A percentile compares a stretch with the other conserved stretches of the same genome.
Evolutionary conservation across 2,329 filamentous ascomycete species (phyloP).

Genomic region (Samsoniella hepiali): DNA sequence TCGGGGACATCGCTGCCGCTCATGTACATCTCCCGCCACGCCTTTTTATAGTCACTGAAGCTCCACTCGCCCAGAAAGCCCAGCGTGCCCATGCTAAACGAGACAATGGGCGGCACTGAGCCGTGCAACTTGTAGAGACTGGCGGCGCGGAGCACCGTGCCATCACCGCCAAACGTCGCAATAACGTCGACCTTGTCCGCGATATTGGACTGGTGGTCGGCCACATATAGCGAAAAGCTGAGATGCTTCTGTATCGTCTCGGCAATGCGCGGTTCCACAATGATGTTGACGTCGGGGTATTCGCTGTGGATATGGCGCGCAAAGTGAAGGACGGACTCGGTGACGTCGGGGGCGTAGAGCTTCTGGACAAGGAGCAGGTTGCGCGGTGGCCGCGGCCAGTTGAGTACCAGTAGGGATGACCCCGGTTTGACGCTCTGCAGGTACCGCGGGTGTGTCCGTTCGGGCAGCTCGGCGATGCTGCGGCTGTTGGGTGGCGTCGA

Average conservation of each 20-base stretch:
- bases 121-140: constrained; percentile 66
- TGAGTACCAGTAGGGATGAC: constrained; percentile 53
- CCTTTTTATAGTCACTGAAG: constrained; percentile 86
- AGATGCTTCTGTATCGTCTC: constrained; percentile 66
- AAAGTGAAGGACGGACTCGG: constrained; percentile 51
- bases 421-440: constrained; percentile 42
- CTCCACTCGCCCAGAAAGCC: constrained; percentile 97
- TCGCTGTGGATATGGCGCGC: constrained; percentile 72
- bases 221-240: constrained; percentile 69
- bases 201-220: constrained; percentile 50
- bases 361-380: constrained; percentile 60
- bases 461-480: constrained; percentile 34
- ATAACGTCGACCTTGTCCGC: constrained; percentile 83
- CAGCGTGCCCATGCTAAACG: constrained; percentile 94
- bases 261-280: constrained; percentile 78
- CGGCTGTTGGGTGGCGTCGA: constrained; percentile 23
- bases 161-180: constrained; percentile 88
- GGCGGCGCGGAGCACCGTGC: constrained; percentile 81
- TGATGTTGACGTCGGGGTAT: constrained; percentile 76
- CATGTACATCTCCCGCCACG: constrained; percentile 92
- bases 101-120: constrained; percentile 83
- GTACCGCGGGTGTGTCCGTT: constrained; percentile 35
- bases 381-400: constrained; percentile 52
- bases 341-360: constrained; percentile 52
- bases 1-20: constrained; percentile 53